These are phyloP conservation scores for Heliocybe sulcata DNA, from an alignment of 1,284 basidiomycete genomes.

Conservation along the genomic window DNA sequence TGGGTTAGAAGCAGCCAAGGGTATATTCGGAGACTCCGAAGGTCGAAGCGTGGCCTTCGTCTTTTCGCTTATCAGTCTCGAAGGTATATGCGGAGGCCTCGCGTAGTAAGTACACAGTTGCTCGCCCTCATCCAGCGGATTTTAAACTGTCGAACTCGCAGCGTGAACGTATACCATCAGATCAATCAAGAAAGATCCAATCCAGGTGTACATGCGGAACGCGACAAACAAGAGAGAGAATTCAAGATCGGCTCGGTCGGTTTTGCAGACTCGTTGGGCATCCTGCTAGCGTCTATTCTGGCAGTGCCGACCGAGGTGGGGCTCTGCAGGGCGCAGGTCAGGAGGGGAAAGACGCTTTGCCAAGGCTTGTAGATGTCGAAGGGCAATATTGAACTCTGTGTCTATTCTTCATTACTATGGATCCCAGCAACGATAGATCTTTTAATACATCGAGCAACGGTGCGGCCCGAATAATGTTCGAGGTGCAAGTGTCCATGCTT, in stretches of 20 bases:
- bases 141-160: slow-evolving; percentile 18
- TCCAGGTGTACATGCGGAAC: slow-evolving; percentile 42
- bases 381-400: too few relatives aligned
- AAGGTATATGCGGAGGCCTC: slow-evolving; percentile 86
- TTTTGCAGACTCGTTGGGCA: slow-evolving; percentile 69
- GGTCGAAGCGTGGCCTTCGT: slow-evolving; percentile 56
- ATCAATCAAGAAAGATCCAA: slow-evolving; percentile 65
- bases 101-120: slow-evolving; percentile 65
- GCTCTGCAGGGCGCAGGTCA: slow-evolving; percentile 70
- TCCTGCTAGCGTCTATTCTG: slow-evolving; percentile 71
- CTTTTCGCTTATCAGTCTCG: slow-evolving; percentile 75
- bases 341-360: slow-evolving; percentile 68
- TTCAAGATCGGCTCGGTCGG: slow-evolving; percentile 89
- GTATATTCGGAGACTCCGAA: slow-evolving; percentile 50
- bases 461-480: too few relatives aligned
- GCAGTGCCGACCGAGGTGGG: slow-evolving; percentile 82
- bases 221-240: slow-evolving; percentile 68
- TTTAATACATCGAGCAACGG: too few relatives aligned
- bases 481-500: background rate
- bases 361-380: slow-evolving; percentile 43
- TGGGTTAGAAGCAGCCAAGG: slow-evolving; percentile 59
- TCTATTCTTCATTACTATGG: too few relatives aligned
- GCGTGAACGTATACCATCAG: slow-evolving; percentile 84
- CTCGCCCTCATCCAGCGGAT: slow-evolving; percentile 4
- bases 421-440: too few relatives aligned